phyloP scores from a whole-genome alignment of 176 grass and related monocot species.

The Lolium multiflorum region DNA sequence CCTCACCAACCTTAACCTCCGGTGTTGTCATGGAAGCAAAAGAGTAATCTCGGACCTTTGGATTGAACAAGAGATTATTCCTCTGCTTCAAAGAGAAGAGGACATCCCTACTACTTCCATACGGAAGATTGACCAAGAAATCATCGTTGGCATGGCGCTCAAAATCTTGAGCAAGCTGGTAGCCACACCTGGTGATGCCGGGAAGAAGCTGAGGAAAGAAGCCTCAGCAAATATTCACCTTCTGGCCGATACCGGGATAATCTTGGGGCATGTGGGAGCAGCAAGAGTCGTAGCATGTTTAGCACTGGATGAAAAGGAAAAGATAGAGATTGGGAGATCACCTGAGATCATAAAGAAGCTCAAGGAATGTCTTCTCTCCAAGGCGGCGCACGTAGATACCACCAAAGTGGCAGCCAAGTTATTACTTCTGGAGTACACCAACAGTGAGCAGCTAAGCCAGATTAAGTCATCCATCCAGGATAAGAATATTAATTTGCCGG shows the following conservation, averaged over 20 bases:
- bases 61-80: slow-evolving; percentile 46
- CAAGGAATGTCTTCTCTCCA: slow-evolving; percentile 28
- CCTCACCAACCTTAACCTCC: slow-evolving; percentile 10
- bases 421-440: slow-evolving; percentile 24
- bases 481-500: slow-evolving; percentile 1
- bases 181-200: not conserved
- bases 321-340: slow-evolving; percentile 5
- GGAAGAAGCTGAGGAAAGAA: not conserved
- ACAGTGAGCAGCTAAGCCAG: not conserved
- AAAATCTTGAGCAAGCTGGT: slow-evolving; percentile 40
- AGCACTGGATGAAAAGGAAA: not conserved
- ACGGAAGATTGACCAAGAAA: slow-evolving; percentile 35
- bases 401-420: slow-evolving; percentile 33
- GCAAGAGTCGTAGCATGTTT: slow-evolving; percentile 28
- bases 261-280: slow-evolving; percentile 29
- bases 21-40: not conserved
- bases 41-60: not conserved
- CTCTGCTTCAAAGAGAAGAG: not conserved
- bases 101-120: slow-evolving; percentile 20
- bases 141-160: slow-evolving; percentile 34
- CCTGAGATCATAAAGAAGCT: slow-evolving; percentile 36
- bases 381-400: not conserved
- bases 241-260: not conserved
- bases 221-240: not conserved
- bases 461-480: not conserved